phyloP scores from a whole-genome alignment of 148 eudicot genomes.

The Camellia granthamiana region DNA sequence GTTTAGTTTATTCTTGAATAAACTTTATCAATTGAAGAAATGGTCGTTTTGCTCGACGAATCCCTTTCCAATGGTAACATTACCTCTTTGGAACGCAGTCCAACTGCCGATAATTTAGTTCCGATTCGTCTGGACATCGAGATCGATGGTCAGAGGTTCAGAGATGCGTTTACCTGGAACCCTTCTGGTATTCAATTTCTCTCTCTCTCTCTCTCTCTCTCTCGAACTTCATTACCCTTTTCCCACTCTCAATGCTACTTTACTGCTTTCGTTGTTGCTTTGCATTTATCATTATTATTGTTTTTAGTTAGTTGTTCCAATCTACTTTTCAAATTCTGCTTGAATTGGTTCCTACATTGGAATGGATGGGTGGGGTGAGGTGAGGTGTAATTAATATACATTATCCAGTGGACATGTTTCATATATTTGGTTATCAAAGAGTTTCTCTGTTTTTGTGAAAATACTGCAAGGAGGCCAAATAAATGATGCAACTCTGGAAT shows the following conservation, averaged over 20 bases:
- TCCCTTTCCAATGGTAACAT: neutral
- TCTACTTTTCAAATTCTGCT: neutral
- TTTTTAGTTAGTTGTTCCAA: neutral
- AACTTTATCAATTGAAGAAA: neutral
- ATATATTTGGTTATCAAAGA: neutral
- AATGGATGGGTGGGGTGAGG: neutral
- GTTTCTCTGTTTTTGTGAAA: neutral
- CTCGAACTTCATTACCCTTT: neutral
- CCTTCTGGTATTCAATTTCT: constrained; percentile 51
- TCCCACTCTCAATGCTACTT: neutral
- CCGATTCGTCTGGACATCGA: constrained; percentile 90
- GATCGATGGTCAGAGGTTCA: constrained; percentile 79
- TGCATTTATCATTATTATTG: neutral
- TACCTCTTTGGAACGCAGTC: constrained; percentile 33
- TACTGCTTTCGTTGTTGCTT: neutral
- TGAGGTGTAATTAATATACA: neutral
- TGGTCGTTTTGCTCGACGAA: neutral
- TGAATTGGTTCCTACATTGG: neutral
- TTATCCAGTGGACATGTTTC: neutral
- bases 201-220: neutral
- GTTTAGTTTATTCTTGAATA: neutral
- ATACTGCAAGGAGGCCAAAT: neutral
- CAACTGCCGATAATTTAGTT: constrained; percentile 77
- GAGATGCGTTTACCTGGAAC: constrained; percentile 92
- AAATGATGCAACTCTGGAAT: neutral